Evolutionary conservation across 1,284 basidiomycete genomes (phyloP).

Genomic region (Apiotrichum domesticum): DNA sequence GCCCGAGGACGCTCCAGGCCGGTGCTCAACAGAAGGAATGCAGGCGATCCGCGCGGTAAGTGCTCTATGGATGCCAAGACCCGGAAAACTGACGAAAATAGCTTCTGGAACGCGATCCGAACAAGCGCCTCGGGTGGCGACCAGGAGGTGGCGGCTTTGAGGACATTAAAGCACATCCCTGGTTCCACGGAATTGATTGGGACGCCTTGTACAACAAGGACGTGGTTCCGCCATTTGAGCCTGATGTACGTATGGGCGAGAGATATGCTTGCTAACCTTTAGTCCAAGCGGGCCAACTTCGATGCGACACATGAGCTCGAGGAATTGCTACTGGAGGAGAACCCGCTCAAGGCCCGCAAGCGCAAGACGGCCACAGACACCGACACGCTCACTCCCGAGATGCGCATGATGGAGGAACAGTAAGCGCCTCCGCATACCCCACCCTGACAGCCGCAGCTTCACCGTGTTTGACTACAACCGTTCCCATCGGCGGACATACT

Average conservation of each 20-base stretch:
- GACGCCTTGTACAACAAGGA: slow-evolving; percentile 71
- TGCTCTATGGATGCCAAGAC: not conserved
- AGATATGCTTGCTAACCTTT: slow-evolving; percentile 10
- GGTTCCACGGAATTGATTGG: slow-evolving; percentile 88
- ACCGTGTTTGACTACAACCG: slow-evolving; percentile 46
- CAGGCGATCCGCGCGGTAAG: slow-evolving; percentile 42
- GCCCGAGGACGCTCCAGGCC: slow-evolving; percentile 44
- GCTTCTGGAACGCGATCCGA: slow-evolving; percentile 79
- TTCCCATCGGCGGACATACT: slow-evolving; percentile 42
- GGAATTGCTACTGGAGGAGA: slow-evolving; percentile 90
- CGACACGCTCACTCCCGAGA: slow-evolving; percentile 76
- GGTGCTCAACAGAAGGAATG: slow-evolving; percentile 44
- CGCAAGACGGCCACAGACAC: slow-evolving; percentile 84
- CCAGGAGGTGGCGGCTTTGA: slow-evolving; percentile 68
- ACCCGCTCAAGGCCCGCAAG: slow-evolving; percentile 89
- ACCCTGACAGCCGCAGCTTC: slow-evolving; percentile 30
- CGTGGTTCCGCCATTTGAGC: slow-evolving; percentile 77
- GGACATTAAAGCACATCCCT: slow-evolving; percentile 72
- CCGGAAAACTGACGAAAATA: slow-evolving; percentile 34
- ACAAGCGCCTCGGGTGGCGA: slow-evolving; percentile 74
- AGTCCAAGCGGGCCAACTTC: slow-evolving; percentile 97
- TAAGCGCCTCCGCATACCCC: slow-evolving; percentile 49
- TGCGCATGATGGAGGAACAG: slow-evolving; percentile 98
- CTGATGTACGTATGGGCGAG: slow-evolving; percentile 55
- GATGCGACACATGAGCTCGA: slow-evolving; percentile 98